Base-by-base conservation (phyloP, 257 asterid species). In the Rubia yunnanensis region DNA sequence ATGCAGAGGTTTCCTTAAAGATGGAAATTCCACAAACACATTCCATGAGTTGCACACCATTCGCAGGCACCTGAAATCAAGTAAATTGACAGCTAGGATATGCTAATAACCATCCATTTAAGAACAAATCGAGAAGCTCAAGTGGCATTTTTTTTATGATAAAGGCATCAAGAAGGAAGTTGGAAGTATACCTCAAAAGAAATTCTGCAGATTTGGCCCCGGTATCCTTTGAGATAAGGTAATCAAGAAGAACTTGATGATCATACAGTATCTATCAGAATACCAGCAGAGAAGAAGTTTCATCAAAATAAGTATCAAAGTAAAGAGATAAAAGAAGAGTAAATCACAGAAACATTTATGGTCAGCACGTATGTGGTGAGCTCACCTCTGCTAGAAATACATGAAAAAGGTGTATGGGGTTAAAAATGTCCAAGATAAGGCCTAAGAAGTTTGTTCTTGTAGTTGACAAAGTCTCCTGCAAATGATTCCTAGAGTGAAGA, bases 191-290 rank as follows among this genome's bases (percentile, higher is more conserved):
- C 99, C 96, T 85, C 85, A 92, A 68, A 46, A 89, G 84, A 85
- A 87, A 92, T 76, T 89, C 96, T 60, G 96, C 97, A 69, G 88
- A 84, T 69, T 60, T 77, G 58, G 91, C 86, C 60, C 99, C 97
- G 39, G 85, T 67, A 77, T 92, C 97, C 72, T 85, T 90, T 20
- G 97, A 87, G 80, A 92, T 92, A 55, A 92, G 99, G 80, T 87
- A 89, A 78, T 92, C 99, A 24, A 92, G 91, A 77, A 92, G 95
- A 65, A 92, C 96, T 79, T 89, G 94, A 73, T 92, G 99, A 80
- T 92, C 99, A 81, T 92, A 89, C 73, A 72, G 81, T 70, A 92
- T 81, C 99, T 92, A 83, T 9, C 63, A 68, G 64, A 31, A 63
- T 39, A 10, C 48, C 48, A 11, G 48, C 10, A 39, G 48, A 34